These are phyloP conservation scores for Primulina huaijiensis DNA, from an alignment of 257 asterid genomes.

Conservation along the genomic window DNA sequence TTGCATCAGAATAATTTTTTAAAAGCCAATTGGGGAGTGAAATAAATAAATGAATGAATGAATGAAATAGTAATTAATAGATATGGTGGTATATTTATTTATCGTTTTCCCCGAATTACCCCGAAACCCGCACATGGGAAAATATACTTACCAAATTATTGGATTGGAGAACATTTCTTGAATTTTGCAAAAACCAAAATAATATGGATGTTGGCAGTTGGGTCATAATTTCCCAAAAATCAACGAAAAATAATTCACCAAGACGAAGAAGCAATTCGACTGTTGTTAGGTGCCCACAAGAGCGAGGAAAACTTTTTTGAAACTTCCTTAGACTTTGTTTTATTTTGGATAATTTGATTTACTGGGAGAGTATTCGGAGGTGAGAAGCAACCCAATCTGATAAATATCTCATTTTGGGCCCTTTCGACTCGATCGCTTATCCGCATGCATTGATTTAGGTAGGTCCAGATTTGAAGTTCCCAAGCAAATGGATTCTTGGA, in stretches of 20 bases:
- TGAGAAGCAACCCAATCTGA: constrained; percentile 29
- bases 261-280: constrained; percentile 1
- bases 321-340: background rate
- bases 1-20: no score
- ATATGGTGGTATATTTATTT: no score
- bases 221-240: constrained; percentile 2
- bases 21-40: no score
- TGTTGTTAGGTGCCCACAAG: background rate
- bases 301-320: background rate
- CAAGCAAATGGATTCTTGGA: constrained; percentile 23
- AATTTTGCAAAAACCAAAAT: constrained; percentile 30
- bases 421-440: background rate
- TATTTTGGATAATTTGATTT: background rate
- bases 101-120: background rate
- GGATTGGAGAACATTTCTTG: constrained; percentile 35
- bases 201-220: constrained; percentile 32
- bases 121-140: background rate
- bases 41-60: no score
- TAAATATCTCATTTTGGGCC: background rate
- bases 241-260: constrained; percentile 6
- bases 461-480: constrained; percentile 43
- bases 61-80: no score
- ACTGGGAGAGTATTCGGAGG: constrained; percentile 18
- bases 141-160: background rate
- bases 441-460: constrained; percentile 30